Percentiles rank a stretch among this genome's conserved stretches.
Evolutionary conservation across 768 basidiomycete genomes (phyloP).

Genomic region (Auricularia cornea): DNA sequence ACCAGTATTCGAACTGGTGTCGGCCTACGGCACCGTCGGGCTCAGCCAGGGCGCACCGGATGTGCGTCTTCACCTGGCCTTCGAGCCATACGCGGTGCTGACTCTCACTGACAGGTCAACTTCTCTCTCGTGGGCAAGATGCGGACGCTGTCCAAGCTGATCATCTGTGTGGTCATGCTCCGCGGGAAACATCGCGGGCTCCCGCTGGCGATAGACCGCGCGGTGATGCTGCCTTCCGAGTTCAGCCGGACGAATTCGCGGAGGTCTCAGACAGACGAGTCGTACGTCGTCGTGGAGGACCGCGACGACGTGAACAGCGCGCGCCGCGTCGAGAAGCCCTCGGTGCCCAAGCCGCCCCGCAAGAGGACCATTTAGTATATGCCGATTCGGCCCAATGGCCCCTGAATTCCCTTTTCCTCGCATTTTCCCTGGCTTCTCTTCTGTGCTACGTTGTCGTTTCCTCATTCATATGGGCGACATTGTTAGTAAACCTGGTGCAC

Average conservation of each 20-base stretch:
- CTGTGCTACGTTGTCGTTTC: no score
- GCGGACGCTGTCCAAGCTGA: constrained; percentile 74
- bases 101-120: no score
- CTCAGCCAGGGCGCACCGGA: constrained; percentile 81
- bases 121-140: constrained; percentile 77
- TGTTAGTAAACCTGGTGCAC: no score
- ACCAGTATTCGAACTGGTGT: constrained; percentile 76
- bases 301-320: neutral
- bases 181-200: constrained; percentile 87
- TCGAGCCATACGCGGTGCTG: no score
- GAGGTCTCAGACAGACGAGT: neutral
- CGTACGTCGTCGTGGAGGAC: neutral
- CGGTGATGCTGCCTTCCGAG: constrained; percentile 71
- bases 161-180: constrained; percentile 84
- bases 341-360: neutral
- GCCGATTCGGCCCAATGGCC: no score
- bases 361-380: neutral
- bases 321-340: neutral
- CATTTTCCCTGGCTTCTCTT: no score
- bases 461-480: no score
- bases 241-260: constrained; percentile 18
- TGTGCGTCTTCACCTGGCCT: no score
- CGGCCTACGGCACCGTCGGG: constrained; percentile 84
- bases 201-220: constrained; percentile 82
- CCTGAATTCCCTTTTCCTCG: no score